A percentile compares a stretch with the other conserved stretches of the same genome.
Evolutionary conservation across 192 early-diverging fungal genomes (phyloP).

Genomic region (Coemansia sp.): DNA sequence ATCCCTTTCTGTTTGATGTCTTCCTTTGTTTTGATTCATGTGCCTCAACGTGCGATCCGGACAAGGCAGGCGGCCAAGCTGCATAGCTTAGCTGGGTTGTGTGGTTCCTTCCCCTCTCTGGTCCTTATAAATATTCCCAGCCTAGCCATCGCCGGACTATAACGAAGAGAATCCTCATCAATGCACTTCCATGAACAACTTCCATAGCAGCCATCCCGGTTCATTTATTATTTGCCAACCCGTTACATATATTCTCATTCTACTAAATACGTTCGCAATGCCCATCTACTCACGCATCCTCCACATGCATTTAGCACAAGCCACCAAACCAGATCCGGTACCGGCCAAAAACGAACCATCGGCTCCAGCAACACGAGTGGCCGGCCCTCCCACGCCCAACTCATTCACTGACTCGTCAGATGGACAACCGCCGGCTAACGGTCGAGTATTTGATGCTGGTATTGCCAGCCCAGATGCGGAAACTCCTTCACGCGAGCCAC

Average conservation of each 20-base stretch:
- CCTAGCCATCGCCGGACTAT: no score
- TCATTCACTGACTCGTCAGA: constrained; percentile 31
- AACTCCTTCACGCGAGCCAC: background rate
- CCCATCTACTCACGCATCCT: constrained; percentile 1
- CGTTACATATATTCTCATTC: background rate
- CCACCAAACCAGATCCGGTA: background rate
- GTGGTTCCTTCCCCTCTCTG: background rate
- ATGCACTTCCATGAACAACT: background rate
- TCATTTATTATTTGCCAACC: background rate
- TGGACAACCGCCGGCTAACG: background rate
- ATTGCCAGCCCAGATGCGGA: background rate
- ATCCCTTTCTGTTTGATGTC: background rate
- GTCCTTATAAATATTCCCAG: background rate
- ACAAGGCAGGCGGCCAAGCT: background rate
- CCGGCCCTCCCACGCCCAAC: constrained; percentile 36
- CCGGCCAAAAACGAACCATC: background rate
- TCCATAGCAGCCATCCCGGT: background rate
- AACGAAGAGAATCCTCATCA: no score
- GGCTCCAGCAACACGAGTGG: background rate
- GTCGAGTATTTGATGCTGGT: background rate
- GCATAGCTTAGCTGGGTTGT: background rate
- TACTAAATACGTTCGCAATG: background rate
- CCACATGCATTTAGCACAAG: constrained; percentile 1
- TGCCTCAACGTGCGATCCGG: background rate
- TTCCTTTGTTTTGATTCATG: background rate